Conservation (phyloP, 176 grass and related monocot genomes). For the Bromus sterilis region DNA sequence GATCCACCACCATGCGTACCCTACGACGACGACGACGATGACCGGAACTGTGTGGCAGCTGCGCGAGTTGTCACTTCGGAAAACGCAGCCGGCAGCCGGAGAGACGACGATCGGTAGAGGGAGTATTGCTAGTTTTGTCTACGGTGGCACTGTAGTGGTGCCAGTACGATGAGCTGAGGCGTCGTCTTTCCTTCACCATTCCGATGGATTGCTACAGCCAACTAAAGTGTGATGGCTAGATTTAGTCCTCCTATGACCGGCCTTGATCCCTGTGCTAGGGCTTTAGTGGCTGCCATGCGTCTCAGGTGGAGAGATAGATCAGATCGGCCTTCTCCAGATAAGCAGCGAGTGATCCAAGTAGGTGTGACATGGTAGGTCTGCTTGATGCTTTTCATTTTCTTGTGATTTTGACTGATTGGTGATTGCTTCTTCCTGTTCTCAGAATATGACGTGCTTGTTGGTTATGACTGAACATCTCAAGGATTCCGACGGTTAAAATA, state of each 20-base stretch:
- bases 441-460: constrained; percentile 21
- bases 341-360: constrained; percentile 9
- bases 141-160: not conserved
- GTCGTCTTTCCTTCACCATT: not conserved
- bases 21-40: not conserved
- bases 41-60: not conserved
- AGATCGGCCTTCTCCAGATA: constrained; percentile 8
- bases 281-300: not conserved
- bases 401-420: not conserved
- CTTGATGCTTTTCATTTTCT: not conserved
- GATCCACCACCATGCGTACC: not conserved
- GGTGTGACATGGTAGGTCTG: constrained; percentile 12
- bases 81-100: not conserved
- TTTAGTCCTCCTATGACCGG: not conserved
- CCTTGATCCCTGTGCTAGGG: not conserved
- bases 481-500: constrained; percentile 9
- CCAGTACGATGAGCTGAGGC: constrained; percentile 9
- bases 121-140: not conserved
- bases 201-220: constrained; percentile 6
- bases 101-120: not conserved
- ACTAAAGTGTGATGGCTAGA: not conserved
- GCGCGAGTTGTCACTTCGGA: not conserved
- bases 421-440: not conserved
- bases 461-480: not conserved
- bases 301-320: constrained; percentile 12